phyloP scores from a whole-genome alignment of 2,329 filamentous ascomycete species.

The Alternaria arborescens region DNA sequence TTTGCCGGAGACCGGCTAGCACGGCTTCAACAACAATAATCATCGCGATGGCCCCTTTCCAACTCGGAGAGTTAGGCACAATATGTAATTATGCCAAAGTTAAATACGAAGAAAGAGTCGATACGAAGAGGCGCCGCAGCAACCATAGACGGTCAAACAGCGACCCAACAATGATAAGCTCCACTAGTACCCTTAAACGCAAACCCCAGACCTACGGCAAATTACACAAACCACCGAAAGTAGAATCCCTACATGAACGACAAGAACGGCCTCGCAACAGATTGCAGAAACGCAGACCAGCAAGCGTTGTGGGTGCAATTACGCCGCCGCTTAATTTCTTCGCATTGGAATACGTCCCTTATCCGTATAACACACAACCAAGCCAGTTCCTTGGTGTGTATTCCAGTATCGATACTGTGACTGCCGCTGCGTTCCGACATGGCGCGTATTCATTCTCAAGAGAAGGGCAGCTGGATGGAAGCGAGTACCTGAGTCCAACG shows the following conservation, averaged over 20 bases:
- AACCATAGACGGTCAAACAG: conserved; percentile 16
- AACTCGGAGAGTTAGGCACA: conserved; percentile 16
- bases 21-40: background rate
- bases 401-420: conserved; percentile 31
- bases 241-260: conserved; percentile 16
- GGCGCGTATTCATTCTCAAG: conserved; percentile 36
- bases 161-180: conserved; percentile 8
- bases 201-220: conserved; percentile 18
- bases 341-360: conserved; percentile 32
- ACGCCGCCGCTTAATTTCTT: conserved; percentile 10
- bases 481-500: conserved; percentile 30
- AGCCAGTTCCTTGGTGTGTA: conserved; percentile 33
- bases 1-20: conserved; percentile 7
- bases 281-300: conserved; percentile 20
- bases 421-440: conserved; percentile 25
- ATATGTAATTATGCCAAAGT: conserved; percentile 22
- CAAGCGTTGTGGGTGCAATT: background rate
- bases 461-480: conserved; percentile 33
- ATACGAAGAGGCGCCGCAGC: conserved; percentile 14
- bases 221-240: conserved; percentile 27
- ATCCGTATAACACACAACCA: conserved; percentile 30
- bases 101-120: conserved; percentile 22
- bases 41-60: conserved; percentile 17
- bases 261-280: conserved; percentile 23
- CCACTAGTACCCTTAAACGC: background rate